Evolutionary conservation across 2,329 filamentous ascomycete species (phyloP).

Genomic region (Fusarium dlaminii): DNA sequence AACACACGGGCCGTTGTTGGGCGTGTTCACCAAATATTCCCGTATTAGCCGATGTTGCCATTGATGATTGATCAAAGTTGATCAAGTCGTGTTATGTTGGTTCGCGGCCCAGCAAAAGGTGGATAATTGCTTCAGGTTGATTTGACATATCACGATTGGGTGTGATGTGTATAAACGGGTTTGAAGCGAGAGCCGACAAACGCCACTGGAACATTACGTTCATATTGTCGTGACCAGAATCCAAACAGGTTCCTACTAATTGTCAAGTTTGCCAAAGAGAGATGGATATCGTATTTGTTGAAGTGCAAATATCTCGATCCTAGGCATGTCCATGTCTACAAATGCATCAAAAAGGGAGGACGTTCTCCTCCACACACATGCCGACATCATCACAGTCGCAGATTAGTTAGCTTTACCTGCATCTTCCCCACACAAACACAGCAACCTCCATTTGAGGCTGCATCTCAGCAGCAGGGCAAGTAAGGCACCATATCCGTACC

Average conservation of each 20-base stretch:
- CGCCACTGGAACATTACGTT: background rate
- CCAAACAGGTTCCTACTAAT: background rate
- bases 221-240: background rate
- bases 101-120: constrained; percentile 3
- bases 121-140: constrained; percentile 16
- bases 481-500: constrained; percentile 6
- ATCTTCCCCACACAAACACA: constrained; percentile 25
- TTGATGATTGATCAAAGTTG: constrained; percentile 12
- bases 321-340: background rate
- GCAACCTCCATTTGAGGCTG: constrained; percentile 27
- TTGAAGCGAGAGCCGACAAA: background rate
- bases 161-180: background rate
- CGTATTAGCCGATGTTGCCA: constrained; percentile 11
- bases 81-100: background rate
- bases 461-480: constrained; percentile 20
- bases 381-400: constrained; percentile 13
- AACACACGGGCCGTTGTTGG: constrained; percentile 36
- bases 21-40: constrained; percentile 18
- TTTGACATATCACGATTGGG: constrained; percentile 7
- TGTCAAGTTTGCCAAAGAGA: background rate
- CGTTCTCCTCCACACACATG: constrained; percentile 27
- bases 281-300: accelerated
- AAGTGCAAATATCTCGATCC: background rate
- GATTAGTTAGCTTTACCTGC: constrained; percentile 19
- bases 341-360: constrained; percentile 21